Conservation (phyloP, 768 basidiomycete genomes). For the Naganishia vishniacii region DNA sequence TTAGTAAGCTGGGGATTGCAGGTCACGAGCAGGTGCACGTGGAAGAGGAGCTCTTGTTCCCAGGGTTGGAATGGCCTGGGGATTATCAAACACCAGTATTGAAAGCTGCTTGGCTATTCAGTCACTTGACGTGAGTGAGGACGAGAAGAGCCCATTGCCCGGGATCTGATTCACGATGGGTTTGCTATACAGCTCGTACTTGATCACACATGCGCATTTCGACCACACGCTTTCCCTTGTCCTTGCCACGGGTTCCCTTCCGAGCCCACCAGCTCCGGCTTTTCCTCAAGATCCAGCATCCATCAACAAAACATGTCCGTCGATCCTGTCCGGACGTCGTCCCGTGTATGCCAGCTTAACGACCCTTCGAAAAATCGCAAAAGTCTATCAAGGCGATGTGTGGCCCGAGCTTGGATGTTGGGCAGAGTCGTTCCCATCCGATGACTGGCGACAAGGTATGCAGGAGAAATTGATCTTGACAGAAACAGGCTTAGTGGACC, state of each 20-base stretch:
- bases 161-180: slow-evolving; percentile 28
- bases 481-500: neutral
- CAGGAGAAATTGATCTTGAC: neutral
- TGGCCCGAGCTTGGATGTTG: slow-evolving; percentile 46
- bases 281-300: neutral
- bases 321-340: neutral
- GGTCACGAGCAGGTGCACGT: slow-evolving; percentile 59
- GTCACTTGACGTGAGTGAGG: slow-evolving; percentile 40
- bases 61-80: slow-evolving; percentile 31
- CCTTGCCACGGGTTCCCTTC: slow-evolving; percentile 71
- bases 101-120: slow-evolving; percentile 45
- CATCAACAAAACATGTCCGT: neutral
- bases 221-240: slow-evolving; percentile 83
- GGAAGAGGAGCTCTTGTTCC: slow-evolving; percentile 32
- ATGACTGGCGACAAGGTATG: neutral
- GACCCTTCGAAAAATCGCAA: slow-evolving; percentile 34
- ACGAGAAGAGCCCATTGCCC: too few species aligned
- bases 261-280: slow-evolving; percentile 25
- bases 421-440: slow-evolving; percentile 22
- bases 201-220: slow-evolving; percentile 82
- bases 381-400: slow-evolving; percentile 40
- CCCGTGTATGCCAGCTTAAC: slow-evolving; percentile 33
- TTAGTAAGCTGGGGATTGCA: slow-evolving; percentile 32
- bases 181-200: slow-evolving; percentile 59
- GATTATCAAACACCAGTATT: slow-evolving; percentile 34